Evolutionary conservation across 495 filamentous ascomycete genomes (phyloP), one percentile per base, ranked within the genome.

Genomic region (Aspergillus diversus): DNA sequence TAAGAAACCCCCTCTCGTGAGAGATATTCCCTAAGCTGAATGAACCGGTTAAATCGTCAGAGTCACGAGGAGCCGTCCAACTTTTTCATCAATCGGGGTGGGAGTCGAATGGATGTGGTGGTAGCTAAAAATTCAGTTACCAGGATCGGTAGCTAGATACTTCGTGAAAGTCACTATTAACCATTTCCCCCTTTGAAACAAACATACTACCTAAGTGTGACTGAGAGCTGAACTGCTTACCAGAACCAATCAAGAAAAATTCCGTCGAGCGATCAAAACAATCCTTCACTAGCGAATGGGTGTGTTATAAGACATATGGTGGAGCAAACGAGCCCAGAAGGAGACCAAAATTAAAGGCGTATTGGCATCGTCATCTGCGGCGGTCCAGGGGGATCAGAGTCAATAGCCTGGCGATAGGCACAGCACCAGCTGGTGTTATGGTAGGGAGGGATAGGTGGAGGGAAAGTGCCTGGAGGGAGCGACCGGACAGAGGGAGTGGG

Each of bases 321-420:
- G 58, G 33, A 59, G 49, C n/a, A 27, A 50, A 33, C 6, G 52
- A 61, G 59, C 51, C 47, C 50, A 59, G 58, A 47, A 48, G 55
- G 46, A 58, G 37, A 43, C 59, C 49, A 61, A 55, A 53, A 59
- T 67, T 59, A 67, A 59, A 52, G 56, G 61, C 51, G 51, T 61
- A 51, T 60, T 59, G 55, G 60, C 66, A 68, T 65, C 32, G 49
- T 66, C 63, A 50, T 49, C 58, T 37, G 42, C 50, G 57, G 46
- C 52, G 54, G 60, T 31, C 47, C 58, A 49, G 56, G 54, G 60
- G 46, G 37, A 49, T 16, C 56, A 58, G 21, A 11, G 16, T 11
- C 16, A 34, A 56, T 13, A 11, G 21, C 47, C 21, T 17, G 27
- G 21, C 16, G 16, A 50, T 9, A 50, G 47, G 47, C n/a, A 50